Evolutionary conservation across 1,139 yeast genomes (phyloP), one percentile per base, ranked within the genome.

Genomic region (Magnusiomyces paraingens): DNA sequence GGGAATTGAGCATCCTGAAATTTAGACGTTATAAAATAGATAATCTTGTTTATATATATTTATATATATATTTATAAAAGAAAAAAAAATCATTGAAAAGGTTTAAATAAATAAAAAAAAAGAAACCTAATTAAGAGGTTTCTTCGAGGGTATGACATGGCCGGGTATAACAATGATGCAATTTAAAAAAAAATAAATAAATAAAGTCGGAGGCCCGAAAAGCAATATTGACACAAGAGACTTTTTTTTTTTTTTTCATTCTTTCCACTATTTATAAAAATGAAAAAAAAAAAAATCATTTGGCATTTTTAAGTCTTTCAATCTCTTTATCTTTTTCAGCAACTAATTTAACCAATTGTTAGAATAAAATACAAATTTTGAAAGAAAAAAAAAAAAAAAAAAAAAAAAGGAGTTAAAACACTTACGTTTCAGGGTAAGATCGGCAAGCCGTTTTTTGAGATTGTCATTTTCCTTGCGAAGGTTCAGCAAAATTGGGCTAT

Each of bases 1-100:
- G 62, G 95, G 94, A 1, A 78, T 81, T 35, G 68, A 69, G 2
- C 79, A 55, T 22, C 21, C 40, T 36, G 40, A 47, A 26, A 21
- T 22, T 38, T 21, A 29, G 14, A 17, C 32, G n/a, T 36, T 4
- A 36, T 36, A 12, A 14, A 14, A n/a, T 36, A 14, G 40, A n/a
- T 14, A 6, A 20, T n/a, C 26, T 44, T 42, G 5, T 20, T 2
- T 29, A 22, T 17, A 44, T 14, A 15, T 10, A 14, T 29, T 12
- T 22, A 17, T 6, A 26, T 32, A 46, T 36, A 35, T 44, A 43
- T 45, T 12, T 35, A 44, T 20, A 11, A 17, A 43, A 15, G 3
- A 47, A 50, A 57, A 47, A 50, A 45, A 4, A 4, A 5, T 8
- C 32, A 26, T 5, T 26, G 32, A 26, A 26, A 26, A 26, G 32